Evolutionary conservation across 495 filamentous ascomycete genomes (phyloP), one percentile per base, ranked within the genome.

Genomic region (Podospora pseudoanserina): DNA sequence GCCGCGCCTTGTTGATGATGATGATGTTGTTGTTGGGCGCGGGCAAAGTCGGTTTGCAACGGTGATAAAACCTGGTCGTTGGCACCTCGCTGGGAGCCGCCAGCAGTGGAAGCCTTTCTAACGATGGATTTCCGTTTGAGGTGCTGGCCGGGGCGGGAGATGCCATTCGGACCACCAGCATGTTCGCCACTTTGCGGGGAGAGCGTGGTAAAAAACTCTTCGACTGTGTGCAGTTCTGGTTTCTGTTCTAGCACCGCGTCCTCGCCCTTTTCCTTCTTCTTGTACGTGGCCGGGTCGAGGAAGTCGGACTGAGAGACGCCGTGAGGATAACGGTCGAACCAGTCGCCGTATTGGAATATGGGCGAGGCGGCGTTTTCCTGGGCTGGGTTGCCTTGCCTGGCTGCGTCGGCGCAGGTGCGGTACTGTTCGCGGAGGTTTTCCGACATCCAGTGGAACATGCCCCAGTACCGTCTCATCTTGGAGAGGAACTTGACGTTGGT

Each of bases 381-480:
- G 4, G 82, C 80, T 2, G 81, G 77, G 34, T 81, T 82, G 28
- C 82, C 82, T 62, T 86, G 79, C 62, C 80, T 77, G 32, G 89
- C 86, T 34, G 90, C 90, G 78, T 97, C 93, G 32, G 92, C 90
- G 74, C 92, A 94, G 34, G 90, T 89, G 62, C 89, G 87, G 77
- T 96, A 99, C 66, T 95, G 88, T 67, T 95, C 92, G 67, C 94
- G 94, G 30, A 97, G 85, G 75, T 94, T 96, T 73, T 97, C 92
- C 2, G 91, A 90, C 87, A 97, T 94, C 78, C 91, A 97, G 75
- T 96, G 92, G 76, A 97, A 97, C 88, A 97, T 93, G 65, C 94
- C 95, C 95, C 95, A 99, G 75, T 95, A 93, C 68, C 90, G 91
- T 81, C 96, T 97, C 90, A 97, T 95, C 77, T 94, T 94, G 69